Conservation (phyloP, 352 stramenopile species). For the Phytophthora citrophthora region DNA sequence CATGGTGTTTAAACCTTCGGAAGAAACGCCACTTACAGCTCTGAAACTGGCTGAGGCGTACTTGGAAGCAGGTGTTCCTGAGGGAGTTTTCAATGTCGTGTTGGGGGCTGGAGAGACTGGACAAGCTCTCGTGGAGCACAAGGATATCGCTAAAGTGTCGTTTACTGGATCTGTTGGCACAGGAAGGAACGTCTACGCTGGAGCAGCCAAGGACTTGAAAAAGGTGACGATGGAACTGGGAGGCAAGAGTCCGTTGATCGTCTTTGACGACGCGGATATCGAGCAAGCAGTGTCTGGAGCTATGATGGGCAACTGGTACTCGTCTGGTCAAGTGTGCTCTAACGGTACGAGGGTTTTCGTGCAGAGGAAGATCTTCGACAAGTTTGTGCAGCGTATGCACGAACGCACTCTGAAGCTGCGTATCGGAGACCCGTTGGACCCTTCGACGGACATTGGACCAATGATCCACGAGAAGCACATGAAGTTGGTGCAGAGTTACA, state of each 20-base stretch:
- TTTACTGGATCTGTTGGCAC: conserved; percentile 88
- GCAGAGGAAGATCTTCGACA: conserved; percentile 80
- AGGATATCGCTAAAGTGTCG: conserved; percentile 73
- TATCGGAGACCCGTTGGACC: conserved; percentile 88
- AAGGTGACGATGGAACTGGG: conserved; percentile 92
- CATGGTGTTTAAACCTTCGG: conserved; percentile 93
- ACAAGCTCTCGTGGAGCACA: conserved; percentile 59
- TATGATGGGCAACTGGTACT: conserved; percentile 91
- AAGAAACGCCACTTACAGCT: conserved; percentile 85
- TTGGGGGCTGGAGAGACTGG: conserved; percentile 69
- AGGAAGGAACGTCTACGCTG: conserved; percentile 71
- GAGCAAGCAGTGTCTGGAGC: conserved; percentile 79
- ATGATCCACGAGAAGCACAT: conserved; percentile 89
- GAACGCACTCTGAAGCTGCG: conserved; percentile 74
- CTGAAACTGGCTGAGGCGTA: conserved; percentile 75
- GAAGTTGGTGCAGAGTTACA: conserved; percentile 75
- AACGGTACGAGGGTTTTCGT: conserved; percentile 92
- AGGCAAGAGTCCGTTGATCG: conserved; percentile 88
- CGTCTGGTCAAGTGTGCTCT: conserved; percentile 90
- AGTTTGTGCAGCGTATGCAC: conserved; percentile 84
- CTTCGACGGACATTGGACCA: conserved; percentile 81
- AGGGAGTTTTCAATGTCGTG: conserved; percentile 85
- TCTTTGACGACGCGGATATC: conserved; percentile 88
- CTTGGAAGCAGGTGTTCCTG: conserved; percentile 68
- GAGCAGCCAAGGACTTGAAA: conserved; percentile 80